Conservation (phyloP, 2,329 filamentous ascomycete species). For the Clarireedia sp. region DNA sequence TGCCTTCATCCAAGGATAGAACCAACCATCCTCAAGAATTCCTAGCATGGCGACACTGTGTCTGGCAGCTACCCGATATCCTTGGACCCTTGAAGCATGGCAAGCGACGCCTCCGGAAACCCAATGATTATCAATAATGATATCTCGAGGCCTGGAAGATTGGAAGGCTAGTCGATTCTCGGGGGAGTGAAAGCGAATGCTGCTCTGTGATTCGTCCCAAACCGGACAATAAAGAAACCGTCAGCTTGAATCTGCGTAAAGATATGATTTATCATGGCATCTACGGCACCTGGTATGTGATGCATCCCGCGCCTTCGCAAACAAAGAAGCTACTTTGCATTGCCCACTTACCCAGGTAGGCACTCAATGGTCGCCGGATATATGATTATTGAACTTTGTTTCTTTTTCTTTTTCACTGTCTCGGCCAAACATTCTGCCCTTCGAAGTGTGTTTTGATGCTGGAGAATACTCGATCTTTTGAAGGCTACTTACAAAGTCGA, state of each 20-base stretch:
- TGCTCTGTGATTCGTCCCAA: constrained; percentile 6
- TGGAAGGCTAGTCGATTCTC: neutral
- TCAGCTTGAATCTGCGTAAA: neutral
- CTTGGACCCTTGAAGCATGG: constrained; percentile 8
- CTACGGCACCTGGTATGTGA: too few relatives aligned
- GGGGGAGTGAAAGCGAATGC: neutral
- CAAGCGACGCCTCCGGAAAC: neutral
- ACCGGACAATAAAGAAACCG: constrained; percentile 3
- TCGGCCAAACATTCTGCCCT: too few relatives aligned
- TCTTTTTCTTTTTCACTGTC: too few relatives aligned
- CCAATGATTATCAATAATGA: constrained; percentile 9
- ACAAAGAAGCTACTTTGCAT: too few relatives aligned
- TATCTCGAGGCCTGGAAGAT: constrained; percentile 4
- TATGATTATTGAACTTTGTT: too few relatives aligned
- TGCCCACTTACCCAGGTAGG: too few relatives aligned
- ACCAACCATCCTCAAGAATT: neutral
- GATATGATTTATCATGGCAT: neutral
- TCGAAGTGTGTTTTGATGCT: too few relatives aligned
- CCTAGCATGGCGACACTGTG: neutral
- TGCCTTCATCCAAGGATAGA: neutral
- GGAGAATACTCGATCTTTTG: too few relatives aligned
- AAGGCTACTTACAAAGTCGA: too few relatives aligned
- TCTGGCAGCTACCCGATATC: neutral
- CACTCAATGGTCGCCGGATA: too few relatives aligned
- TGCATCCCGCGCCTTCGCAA: too few relatives aligned